These are phyloP conservation scores for Alternaria sp. DNA, from an alignment of 2,329 filamentous ascomycete genomes.

Conservation along the genomic window DNA sequence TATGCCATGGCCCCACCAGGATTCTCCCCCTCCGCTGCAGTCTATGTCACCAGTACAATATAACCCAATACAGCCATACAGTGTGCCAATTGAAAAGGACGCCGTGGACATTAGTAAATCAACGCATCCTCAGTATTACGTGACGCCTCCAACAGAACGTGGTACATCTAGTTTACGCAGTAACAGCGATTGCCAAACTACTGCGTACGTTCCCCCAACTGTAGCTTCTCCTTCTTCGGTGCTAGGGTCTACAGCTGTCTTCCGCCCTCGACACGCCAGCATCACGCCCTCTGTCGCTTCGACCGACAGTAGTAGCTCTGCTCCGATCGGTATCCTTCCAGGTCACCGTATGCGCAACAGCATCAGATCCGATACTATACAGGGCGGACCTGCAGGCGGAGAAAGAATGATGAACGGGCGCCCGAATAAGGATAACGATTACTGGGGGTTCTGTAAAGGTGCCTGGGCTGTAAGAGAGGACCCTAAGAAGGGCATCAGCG, in stretches of 20 bases:
- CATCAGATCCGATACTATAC: constrained; percentile 31
- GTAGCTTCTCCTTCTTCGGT: neutral
- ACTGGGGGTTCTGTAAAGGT: constrained; percentile 55
- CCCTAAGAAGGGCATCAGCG: constrained; percentile 40
- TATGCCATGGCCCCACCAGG: constrained; percentile 16
- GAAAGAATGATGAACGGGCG: constrained; percentile 47
- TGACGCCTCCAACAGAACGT: neutral
- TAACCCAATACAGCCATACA: constrained; percentile 4
- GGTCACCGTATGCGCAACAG: constrained; percentile 14
- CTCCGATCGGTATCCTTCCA: constrained; percentile 24
- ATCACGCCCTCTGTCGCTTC: constrained; percentile 27
- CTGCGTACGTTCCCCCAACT: neutral
- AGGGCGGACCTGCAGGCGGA: constrained; percentile 24
- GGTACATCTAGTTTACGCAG: constrained; percentile 4
- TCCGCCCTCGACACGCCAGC: constrained; percentile 16
- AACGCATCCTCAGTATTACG: constrained; percentile 3
- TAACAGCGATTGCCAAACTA: constrained; percentile 3
- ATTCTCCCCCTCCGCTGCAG: neutral
- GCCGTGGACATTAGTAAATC: neutral
- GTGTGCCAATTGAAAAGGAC: constrained; percentile 3
- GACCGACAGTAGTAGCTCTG: constrained; percentile 27
- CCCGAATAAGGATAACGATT: constrained; percentile 52
- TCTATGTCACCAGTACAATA: constrained; percentile 3
- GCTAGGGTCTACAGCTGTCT: neutral
- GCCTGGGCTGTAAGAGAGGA: constrained; percentile 50